Evolutionary conservation across 2,329 filamentous ascomycete species (phyloP).

Genomic region (Monilinia laxa): DNA sequence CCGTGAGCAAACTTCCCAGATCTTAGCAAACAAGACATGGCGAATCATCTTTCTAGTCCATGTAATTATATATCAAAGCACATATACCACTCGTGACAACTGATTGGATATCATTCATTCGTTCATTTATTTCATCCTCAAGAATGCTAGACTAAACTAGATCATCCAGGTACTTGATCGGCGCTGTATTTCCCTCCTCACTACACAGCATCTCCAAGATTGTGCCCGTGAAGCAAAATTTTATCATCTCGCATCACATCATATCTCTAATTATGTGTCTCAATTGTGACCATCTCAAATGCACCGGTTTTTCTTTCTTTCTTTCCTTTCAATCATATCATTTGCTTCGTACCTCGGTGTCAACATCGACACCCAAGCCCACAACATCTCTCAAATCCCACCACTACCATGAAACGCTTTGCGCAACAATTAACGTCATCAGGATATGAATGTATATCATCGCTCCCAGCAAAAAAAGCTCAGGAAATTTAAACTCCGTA

Average conservation of each 20-base stretch:
- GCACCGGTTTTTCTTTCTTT: not conserved
- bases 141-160: not conserved
- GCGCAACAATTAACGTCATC: not conserved
- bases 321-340: not conserved
- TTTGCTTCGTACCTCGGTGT: not conserved
- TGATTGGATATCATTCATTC: too few relatives aligned
- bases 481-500: not conserved
- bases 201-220: not conserved
- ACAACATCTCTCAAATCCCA: not conserved
- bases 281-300: not conserved
- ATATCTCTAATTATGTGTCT: not conserved
- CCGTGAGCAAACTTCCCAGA: too few relatives aligned
- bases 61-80: not conserved
- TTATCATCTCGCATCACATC: not conserved
- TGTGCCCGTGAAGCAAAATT: not conserved
- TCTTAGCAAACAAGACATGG: too few relatives aligned
- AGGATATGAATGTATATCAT: conserved; percentile 2
- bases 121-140: too few relatives aligned
- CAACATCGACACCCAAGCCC: not conserved
- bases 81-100: too few relatives aligned
- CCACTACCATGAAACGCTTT: not conserved
- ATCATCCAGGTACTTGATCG: not conserved
- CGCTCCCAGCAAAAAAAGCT: conserved; percentile 11
- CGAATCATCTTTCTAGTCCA: not conserved
- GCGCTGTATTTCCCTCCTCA: not conserved